These are phyloP conservation scores for Sorghum bicolor DNA, from an alignment of 176 grass and related monocot species.

Conservation along the genomic window Sorghum_bicolor_NCBIv3 NC_012871.2:65234501-65235000, in stretches of 20 bases:
- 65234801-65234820: not conserved
- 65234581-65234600: no score
- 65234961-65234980: slow-evolving; percentile 29
- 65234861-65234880: slow-evolving; percentile 54
- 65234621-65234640: not conserved
- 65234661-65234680: slow-evolving; percentile 44
- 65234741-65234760: not conserved
- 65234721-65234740: slow-evolving; percentile 33
- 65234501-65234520: not conserved
- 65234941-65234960: slow-evolving; percentile 68
- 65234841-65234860: slow-evolving; percentile 60
- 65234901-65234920: slow-evolving; percentile 48
- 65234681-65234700: slow-evolving; percentile 10
- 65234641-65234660: slow-evolving; percentile 53
- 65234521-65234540: not conserved
- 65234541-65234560: not conserved
- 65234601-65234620: not conserved
- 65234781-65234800: slow-evolving; percentile 38
- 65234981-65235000: slow-evolving; percentile 76
- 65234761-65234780: slow-evolving; percentile 37
- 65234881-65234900: slow-evolving; percentile 33
- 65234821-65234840: not conserved
- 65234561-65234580: not conserved
- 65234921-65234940: slow-evolving; percentile 64
- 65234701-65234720: slow-evolving; percentile 23